Conservation (phyloP, 2,329 filamentous ascomycete species). For the Cytospora piceicola region DNA sequence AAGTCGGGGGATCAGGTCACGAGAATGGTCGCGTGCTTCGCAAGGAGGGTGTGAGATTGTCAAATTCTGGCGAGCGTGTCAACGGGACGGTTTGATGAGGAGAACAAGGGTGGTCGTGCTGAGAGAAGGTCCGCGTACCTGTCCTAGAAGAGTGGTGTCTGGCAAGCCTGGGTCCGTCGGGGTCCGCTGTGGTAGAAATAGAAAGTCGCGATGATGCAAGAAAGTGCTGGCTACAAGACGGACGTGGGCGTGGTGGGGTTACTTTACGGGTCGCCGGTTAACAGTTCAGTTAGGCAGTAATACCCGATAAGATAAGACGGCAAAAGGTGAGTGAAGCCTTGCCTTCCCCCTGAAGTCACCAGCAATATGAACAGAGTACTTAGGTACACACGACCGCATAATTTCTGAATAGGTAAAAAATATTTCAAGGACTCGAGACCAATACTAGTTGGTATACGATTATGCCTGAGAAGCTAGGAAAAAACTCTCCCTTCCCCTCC, state of each 20-base stretch:
- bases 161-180: neutral
- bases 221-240: slow-evolving; percentile 3
- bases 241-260: neutral
- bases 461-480: slow-evolving; percentile 21
- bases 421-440: neutral
- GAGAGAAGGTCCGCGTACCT: neutral
- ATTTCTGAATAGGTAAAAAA: neutral
- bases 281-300: neutral
- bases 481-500: slow-evolving; percentile 1
- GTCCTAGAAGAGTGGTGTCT: neutral
- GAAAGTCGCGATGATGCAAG: neutral
- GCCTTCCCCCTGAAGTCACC: neutral
- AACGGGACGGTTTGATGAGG: neutral
- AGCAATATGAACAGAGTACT: neutral
- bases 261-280: neutral
- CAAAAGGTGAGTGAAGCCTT: neutral
- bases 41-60: neutral
- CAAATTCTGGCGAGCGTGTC: neutral
- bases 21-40: neutral
- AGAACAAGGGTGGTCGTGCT: neutral
- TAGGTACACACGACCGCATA: neutral
- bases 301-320: neutral
- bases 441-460: slow-evolving; percentile 15
- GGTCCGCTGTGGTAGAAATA: neutral
- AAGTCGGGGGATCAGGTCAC: neutral